phyloP scores from a whole-genome alignment of 495 filamentous ascomycete genomes.

The Daldinia childiae region DNA sequence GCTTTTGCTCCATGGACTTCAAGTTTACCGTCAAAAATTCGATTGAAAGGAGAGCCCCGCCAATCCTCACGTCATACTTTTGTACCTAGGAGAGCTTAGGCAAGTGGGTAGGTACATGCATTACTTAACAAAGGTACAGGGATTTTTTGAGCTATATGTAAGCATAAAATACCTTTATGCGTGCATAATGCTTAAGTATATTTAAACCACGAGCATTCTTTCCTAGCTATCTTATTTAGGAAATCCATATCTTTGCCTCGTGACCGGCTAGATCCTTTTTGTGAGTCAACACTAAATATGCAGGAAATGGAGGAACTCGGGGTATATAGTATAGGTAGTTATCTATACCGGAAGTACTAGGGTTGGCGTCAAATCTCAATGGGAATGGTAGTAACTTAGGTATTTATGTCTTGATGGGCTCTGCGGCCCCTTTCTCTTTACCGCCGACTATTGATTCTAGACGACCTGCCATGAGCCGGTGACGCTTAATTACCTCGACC shows the following conservation, averaged over 20 bases:
- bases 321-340: no score
- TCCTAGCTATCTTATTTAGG: not conserved
- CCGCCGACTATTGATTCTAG: constrained; percentile 81
- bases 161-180: constrained; percentile 1
- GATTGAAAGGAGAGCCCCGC: not conserved
- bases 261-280: no score
- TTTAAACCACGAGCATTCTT: not conserved
- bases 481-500: constrained; percentile 91
- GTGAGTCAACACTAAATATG: no score
- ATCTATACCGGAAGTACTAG: no score
- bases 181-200: not conserved
- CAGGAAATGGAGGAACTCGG: no score
- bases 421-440: constrained; percentile 40
- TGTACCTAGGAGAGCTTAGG: not conserved
- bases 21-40: not conserved
- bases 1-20: not conserved
- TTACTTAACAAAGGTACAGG: not conserved
- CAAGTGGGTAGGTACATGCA: not conserved
- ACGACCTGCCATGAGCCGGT: constrained; percentile 84
- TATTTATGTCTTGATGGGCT: constrained; percentile 10
- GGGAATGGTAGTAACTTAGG: not conserved
- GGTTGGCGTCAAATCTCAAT: not conserved
- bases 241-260: no score
- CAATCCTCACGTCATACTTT: constrained; percentile 10
- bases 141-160: not conserved